Base-by-base conservation (phyloP, 306 rosid genomes). In the Coriaria nepalensis region DNA sequence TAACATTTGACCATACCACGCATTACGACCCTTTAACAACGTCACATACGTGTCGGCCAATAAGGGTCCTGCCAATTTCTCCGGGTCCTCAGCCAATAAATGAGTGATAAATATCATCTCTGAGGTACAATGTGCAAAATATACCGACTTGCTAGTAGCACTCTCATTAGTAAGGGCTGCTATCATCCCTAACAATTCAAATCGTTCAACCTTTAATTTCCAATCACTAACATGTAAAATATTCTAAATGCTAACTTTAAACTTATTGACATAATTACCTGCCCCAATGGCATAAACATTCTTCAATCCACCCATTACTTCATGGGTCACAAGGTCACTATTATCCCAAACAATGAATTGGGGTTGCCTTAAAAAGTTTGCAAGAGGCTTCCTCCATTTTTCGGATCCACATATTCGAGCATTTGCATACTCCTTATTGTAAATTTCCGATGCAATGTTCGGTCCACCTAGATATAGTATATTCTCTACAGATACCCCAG, bases 231-330 rank as follows among this genome's bases (percentile, higher is more conserved):
- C 29, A 20, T 20, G 29, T 20, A 20, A n/a, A n/a, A 3, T 20
- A 20, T 1, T 20, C 29, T 20, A 20, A 20, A 33, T 13, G 41
- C 39, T 43, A 15, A 48, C 53, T 12, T 29, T 10, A 50, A 51
- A 47, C 62, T 45, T 42, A 9, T 53, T 46, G 58, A 51, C 20
- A 54, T 20, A 20, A 56, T 71, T 72, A 74, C 96, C 96, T 43
- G 94, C 96, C 43, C 96, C 94, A 45, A 88, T 83, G 65, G 96
- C 96, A 51, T 88, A 88, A 41, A 83, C 96, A 56, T 88, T 88
- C 57, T 88, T 88, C 77, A 88, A 63, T 40, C 94, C 94, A n/a
- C 96, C 96, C 96, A 88, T 88, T 72, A 88, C 96, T 50, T 88
- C 96, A 47, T 88, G 96, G 4, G 94, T 88, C 63, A 78, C 73